Base-by-base conservation (phyloP, 495 filamentous ascomycete species). In the Cladorrhinum samala region DNA sequence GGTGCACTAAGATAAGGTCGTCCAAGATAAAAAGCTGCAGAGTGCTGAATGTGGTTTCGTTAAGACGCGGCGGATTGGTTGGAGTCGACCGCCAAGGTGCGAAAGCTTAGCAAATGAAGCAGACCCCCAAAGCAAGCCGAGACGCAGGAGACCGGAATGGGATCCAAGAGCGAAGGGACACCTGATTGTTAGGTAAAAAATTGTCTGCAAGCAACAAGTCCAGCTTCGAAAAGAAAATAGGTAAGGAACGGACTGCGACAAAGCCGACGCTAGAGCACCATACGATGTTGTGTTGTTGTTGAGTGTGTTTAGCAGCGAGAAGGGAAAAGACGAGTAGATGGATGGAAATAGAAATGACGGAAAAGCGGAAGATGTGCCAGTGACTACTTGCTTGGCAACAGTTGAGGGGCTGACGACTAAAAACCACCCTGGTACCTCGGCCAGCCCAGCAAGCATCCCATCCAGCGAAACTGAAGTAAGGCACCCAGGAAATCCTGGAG, bases 391-490 rank as follows among this genome's bases (percentile, higher is more conserved):
- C 27, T 9, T 19, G 1, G 20, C 54, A 27, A 49, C 50, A 24
- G 55, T 49, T 53, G 55, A 56, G 54, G 52, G 56, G 59, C 27
- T 33, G 27, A 33, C 53, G 59, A 52, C 56, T 49, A 56, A 55
- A 52, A 49, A 17, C 37, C 50, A 50, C 60, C 50, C 36, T 38
- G 41, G 30, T 33, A 40, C 45, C 36, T 19, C n/a, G 45, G 20
- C 24, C 45, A 27, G 21, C 2, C 16, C 9, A 24, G 24, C n/a
- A n/a, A n/a, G n/a, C n/a, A n/a, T n/a, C n/a, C n/a, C n/a, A n/a
- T n/a, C n/a, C n/a, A n/a, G n/a, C n/a, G n/a, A n/a, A n/a, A n/a
- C n/a, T 33, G 27, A 33, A 33, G 5, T 33, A 33, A 33, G 27
- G 27, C 39, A 14, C 39, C 39, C 39, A 41, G 39, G n/a, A n/a